These are phyloP conservation scores for Elsinoe arachidis DNA, from an alignment of 2,329 filamentous ascomycete species.

Conservation along the genomic window DNA sequence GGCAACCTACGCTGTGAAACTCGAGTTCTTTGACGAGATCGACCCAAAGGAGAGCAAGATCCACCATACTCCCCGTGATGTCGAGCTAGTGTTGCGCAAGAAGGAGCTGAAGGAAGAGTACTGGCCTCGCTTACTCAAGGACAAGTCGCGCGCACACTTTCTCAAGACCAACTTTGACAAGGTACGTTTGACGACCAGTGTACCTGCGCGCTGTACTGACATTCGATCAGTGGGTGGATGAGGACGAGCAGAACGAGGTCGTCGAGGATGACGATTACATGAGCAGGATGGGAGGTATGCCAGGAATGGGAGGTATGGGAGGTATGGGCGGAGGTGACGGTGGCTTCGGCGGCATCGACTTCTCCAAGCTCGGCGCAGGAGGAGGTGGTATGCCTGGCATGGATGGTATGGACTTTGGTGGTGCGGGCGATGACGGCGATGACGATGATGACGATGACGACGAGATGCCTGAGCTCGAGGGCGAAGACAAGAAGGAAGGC, in stretches of 20 bases:
- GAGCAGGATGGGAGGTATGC: slow-evolving; percentile 39
- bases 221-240: slow-evolving; percentile 68
- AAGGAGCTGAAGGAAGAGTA: slow-evolving; percentile 91
- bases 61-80: slow-evolving; percentile 78
- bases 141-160: slow-evolving; percentile 82
- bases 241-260: slow-evolving; percentile 94
- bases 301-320: slow-evolving; percentile 50
- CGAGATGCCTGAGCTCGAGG: slow-evolving; percentile 59
- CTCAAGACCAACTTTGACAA: slow-evolving; percentile 99
- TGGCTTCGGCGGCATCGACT: slow-evolving; percentile 82
- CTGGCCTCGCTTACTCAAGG: slow-evolving; percentile 94
- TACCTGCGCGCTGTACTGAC: slow-evolving; percentile 14
- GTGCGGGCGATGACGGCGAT: slow-evolving; percentile 17
- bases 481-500: slow-evolving; percentile 52
- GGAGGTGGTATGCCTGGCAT: slow-evolving; percentile 25
- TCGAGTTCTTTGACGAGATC: slow-evolving; percentile 87
- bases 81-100: slow-evolving; percentile 90
- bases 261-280: slow-evolving; percentile 65
- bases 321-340: slow-evolving; percentile 49
- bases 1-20: slow-evolving; percentile 72
- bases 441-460: slow-evolving; percentile 55
- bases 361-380: slow-evolving; percentile 67
- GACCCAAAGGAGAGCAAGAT: slow-evolving; percentile 75
- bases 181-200: slow-evolving; percentile 41
- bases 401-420: slow-evolving; percentile 15